These are phyloP conservation scores for Serendipita indica DNA, from an alignment of 768 basidiomycete genomes.

Conservation along the genomic window DNA sequence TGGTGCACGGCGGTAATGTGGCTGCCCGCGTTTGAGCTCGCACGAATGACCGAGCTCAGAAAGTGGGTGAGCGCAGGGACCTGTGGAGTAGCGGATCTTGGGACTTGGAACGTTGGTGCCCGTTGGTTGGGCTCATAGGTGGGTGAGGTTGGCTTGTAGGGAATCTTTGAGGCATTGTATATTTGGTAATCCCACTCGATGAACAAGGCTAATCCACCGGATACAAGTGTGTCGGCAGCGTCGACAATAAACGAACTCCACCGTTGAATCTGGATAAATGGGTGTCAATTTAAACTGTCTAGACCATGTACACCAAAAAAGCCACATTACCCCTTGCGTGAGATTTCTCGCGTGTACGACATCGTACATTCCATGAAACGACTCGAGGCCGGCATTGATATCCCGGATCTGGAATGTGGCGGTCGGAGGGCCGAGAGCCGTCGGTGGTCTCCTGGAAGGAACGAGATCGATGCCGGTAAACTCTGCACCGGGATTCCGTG, in stretches of 20 bases:
- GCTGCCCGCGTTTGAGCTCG: background rate
- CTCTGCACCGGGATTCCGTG: background rate
- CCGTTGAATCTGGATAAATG: background rate
- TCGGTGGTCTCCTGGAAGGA: background rate
- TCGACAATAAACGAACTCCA: background rate
- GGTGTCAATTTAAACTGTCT: background rate
- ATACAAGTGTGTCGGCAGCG: background rate
- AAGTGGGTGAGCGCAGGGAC: constrained; percentile 2
- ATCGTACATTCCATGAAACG: background rate
- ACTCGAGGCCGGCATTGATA: background rate
- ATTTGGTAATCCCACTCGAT: constrained; percentile 9
- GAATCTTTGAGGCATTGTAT: background rate
- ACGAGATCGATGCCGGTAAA: constrained; percentile 1
- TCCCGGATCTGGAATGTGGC: background rate
- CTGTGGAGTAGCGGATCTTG: background rate
- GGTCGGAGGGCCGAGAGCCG: background rate
- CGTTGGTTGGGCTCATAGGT: background rate
- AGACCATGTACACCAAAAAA: background rate
- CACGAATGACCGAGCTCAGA: background rate
- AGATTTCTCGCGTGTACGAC: constrained; percentile 8
- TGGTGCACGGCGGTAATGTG: background rate
- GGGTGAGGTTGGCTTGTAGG: background rate
- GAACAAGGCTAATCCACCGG: background rate
- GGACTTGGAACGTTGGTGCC: background rate
- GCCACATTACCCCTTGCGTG: background rate